Evolutionary conservation across 2,329 filamentous ascomycete genomes (phyloP).

Genomic region (Diaporthe vaccinii): DNA sequence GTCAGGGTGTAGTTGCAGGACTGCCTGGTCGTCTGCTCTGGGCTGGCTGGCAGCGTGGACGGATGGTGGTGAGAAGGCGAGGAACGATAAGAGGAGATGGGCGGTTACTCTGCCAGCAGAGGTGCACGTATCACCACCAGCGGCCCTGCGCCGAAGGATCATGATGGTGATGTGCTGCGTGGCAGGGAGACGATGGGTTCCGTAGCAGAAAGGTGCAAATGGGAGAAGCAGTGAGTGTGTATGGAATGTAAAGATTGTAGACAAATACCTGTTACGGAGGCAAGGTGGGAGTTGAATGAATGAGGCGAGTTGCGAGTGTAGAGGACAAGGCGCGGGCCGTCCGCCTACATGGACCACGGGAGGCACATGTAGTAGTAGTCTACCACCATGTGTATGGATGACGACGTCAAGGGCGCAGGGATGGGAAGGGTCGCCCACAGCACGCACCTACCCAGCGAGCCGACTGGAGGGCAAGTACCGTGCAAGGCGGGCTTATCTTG

Average conservation of each 20-base stretch:
- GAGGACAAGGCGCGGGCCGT: slow-evolving; percentile 1
- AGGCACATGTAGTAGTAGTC: slow-evolving; percentile 27
- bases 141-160: slow-evolving; percentile 47
- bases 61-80: slow-evolving; percentile 67
- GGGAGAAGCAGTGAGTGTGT: background rate
- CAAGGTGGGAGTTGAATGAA: background rate
- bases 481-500: slow-evolving; percentile 19
- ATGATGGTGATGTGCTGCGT: slow-evolving; percentile 42
- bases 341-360: slow-evolving; percentile 2
- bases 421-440: background rate
- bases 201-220: background rate
- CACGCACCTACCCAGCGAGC: background rate
- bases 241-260: background rate
- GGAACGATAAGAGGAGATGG: slow-evolving; percentile 74
- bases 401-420: slow-evolving; percentile 27
- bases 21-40: slow-evolving; percentile 54
- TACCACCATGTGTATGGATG: slow-evolving; percentile 17
- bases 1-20: slow-evolving; percentile 58
- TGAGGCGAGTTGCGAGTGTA: background rate
- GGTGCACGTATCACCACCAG: slow-evolving; percentile 54
- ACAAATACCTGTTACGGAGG: too few relatives aligned
- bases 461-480: background rate
- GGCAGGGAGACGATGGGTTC: background rate
- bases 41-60: slow-evolving; percentile 49
- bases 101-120: slow-evolving; percentile 76